Percentiles rank a stretch among this genome's conserved stretches.
phyloP scores from a whole-genome alignment of 768 basidiomycete genomes.

The Mycena olivaceomarginata region DNA sequence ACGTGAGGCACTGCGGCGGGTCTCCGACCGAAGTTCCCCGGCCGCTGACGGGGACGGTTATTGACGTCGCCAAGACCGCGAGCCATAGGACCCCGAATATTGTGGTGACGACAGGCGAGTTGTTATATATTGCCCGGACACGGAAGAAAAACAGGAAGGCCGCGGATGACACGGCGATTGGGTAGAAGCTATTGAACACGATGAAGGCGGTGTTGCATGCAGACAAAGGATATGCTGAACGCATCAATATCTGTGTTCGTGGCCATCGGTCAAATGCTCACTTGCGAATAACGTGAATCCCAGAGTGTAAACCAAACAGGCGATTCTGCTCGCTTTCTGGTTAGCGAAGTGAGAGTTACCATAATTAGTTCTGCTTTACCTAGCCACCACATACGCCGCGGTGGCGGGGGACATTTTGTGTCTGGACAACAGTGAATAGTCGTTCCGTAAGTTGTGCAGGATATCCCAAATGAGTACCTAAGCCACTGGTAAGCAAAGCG shows the following conservation, averaged over 20 bases:
- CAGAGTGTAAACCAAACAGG: conserved; percentile 24
- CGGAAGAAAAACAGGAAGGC: conserved; percentile 55
- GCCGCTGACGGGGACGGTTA: conserved; percentile 51
- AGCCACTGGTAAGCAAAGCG: conserved; percentile 2
- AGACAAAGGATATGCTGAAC: conserved; percentile 32
- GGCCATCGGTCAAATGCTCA: conserved; percentile 32
- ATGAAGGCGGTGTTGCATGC: conserved; percentile 19
- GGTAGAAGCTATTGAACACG: conserved; percentile 44
- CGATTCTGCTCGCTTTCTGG: conserved; percentile 20
- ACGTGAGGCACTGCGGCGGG: conserved; percentile 50
- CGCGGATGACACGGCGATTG: conserved; percentile 45
- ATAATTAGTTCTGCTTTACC: conserved; percentile 22
- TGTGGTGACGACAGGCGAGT: conserved; percentile 44
- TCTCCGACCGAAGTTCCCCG: conserved; percentile 45
- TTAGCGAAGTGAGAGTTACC: conserved; percentile 10
- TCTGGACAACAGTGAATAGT: conserved; percentile 22
- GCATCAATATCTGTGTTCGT: neutral
- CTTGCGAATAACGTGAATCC: conserved; percentile 46
- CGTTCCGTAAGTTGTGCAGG: conserved; percentile 24
- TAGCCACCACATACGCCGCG: conserved; percentile 47
- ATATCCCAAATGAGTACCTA: conserved; percentile 24
- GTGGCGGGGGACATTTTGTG: conserved; percentile 41
- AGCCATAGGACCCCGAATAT: conserved; percentile 48
- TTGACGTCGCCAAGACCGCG: conserved; percentile 29
- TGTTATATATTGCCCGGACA: conserved; percentile 49